These are phyloP conservation scores for Calophaca sinica DNA, from an alignment of 306 rosid genomes.

Conservation along the genomic window DNA sequence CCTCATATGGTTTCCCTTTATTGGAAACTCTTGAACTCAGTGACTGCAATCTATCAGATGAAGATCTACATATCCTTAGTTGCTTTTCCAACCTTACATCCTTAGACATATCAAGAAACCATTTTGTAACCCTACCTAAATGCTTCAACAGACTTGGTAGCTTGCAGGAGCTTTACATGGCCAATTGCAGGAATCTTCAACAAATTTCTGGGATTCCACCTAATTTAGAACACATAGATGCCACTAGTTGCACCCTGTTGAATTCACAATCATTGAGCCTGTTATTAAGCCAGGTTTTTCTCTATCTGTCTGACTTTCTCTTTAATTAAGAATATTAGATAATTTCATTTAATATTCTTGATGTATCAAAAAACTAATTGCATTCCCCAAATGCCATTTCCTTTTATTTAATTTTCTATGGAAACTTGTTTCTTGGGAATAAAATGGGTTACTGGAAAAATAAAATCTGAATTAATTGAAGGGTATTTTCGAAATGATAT, in stretches of 20 bases:
- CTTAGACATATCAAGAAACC: slow-evolving; percentile 44
- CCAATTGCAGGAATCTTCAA: slow-evolving; percentile 43
- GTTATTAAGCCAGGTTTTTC: slow-evolving; percentile 45
- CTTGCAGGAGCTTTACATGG: slow-evolving; percentile 44
- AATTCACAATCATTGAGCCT: slow-evolving; percentile 35
- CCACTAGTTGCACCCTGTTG: slow-evolving; percentile 43
- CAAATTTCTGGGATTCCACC: slow-evolving; percentile 46
- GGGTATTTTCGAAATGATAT: too few relatives aligned
- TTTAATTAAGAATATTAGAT: too few relatives aligned
- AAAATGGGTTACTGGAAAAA: too few relatives aligned
- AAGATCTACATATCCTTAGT: slow-evolving; percentile 33
- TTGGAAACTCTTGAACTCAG: slow-evolving; percentile 37
- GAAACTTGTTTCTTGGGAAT: too few relatives aligned
- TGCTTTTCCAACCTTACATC: slow-evolving; percentile 17
- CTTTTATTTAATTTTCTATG: too few relatives aligned
- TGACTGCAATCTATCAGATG: slow-evolving; percentile 40
- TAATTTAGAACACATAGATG: slow-evolving; percentile 41
- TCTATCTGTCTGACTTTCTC: neutral
- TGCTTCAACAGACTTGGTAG: slow-evolving; percentile 39
- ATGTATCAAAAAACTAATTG: too few relatives aligned
- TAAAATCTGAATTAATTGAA: too few relatives aligned
- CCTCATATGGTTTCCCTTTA: slow-evolving; percentile 37
- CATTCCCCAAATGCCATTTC: too few relatives aligned
- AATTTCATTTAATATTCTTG: too few relatives aligned
- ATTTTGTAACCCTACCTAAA: slow-evolving; percentile 40